phyloP scores from a whole-genome alignment of 306 rosid genomes.

The Prunus davidiana region DNA sequence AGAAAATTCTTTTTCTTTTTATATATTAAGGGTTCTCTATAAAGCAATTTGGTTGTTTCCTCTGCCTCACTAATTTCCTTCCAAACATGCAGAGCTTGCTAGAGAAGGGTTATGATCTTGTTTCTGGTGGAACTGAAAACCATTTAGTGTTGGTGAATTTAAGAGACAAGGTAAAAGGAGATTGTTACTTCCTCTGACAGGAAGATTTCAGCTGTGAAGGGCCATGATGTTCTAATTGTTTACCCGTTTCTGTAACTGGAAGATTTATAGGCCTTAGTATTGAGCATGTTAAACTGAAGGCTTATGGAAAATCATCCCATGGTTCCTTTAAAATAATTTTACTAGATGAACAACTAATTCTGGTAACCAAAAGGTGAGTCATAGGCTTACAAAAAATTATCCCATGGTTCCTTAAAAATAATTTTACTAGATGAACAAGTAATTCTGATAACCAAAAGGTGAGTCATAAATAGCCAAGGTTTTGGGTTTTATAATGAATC shows the following conservation, averaged over 20 bases:
- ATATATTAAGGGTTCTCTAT: not conserved
- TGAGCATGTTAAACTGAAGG: not conserved
- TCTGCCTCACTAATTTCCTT: conserved; percentile 11
- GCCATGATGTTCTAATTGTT: not conserved
- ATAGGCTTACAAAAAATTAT: not conserved
- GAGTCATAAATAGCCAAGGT: conserved; percentile 2
- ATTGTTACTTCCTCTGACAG: conserved; percentile 18
- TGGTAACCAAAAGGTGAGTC: conserved; percentile 6
- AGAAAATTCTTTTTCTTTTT: not conserved
- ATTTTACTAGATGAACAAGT: not conserved
- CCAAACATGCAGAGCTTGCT: conserved; percentile 72
- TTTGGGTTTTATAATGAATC: not conserved
- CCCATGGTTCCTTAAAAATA: not conserved
- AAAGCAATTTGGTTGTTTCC: conserved; percentile 10
- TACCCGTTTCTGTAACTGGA: not conserved
- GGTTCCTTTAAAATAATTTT: not conserved
- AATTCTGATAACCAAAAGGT: conserved; percentile 5
- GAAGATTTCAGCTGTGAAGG: not conserved
- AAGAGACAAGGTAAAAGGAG: conserved; percentile 65
- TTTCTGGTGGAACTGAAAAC: conserved; percentile 96
- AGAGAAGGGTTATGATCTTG: conserved; percentile 80
- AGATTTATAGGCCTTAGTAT: not conserved
- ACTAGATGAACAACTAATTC: conserved; percentile 7
- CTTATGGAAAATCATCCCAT: not conserved
- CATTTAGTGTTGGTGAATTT: conserved; percentile 85